A percentile compares a stretch with the other conserved stretches of the same genome.
These are phyloP conservation scores for Agaricus subrufescens DNA, from an alignment of 768 basidiomycete genomes.

Conservation along the genomic window DNA sequence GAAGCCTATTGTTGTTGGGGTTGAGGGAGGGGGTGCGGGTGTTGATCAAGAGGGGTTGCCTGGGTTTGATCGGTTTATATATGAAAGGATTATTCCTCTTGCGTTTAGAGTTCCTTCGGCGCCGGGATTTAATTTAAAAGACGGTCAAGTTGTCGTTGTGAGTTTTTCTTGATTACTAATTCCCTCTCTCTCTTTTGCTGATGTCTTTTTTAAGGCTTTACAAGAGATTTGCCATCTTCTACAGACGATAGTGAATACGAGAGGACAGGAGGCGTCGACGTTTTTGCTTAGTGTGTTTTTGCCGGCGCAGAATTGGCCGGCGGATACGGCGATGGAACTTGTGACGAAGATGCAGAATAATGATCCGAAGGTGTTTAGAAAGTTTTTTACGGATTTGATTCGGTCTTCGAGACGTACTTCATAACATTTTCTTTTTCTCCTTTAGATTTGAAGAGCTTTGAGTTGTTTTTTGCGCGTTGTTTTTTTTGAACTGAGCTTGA, in stretches of 20 bases:
- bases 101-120: conserved; percentile 79
- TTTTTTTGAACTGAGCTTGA: not conserved
- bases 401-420: conserved; percentile 62
- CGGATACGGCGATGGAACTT: conserved; percentile 72
- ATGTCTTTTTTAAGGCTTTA: conserved; percentile 53
- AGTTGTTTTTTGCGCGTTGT: not conserved
- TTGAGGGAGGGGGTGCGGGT: conserved; percentile 12
- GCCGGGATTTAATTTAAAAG: conserved; percentile 81
- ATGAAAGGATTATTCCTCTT: conserved; percentile 77
- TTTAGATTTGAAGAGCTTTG: conserved; percentile 10
- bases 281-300: conserved; percentile 79
- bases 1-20: conserved; percentile 32
- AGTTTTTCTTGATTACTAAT: conserved; percentile 22
- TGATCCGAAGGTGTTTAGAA: conserved; percentile 74
- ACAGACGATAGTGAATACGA: conserved; percentile 68
- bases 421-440: conserved; percentile 30
- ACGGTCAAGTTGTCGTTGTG: conserved; percentile 82
- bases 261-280: conserved; percentile 79
- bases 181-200: not conserved
- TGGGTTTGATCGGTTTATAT: conserved; percentile 90
- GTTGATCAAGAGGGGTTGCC: conserved; percentile 46
- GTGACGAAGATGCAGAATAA: conserved; percentile 68
- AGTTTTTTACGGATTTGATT: conserved; percentile 85
- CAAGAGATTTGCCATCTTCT: conserved; percentile 86
- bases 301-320: conserved; percentile 86